Percentiles rank a stretch among this genome's conserved stretches.
phyloP scores from a whole-genome alignment of 2,329 filamentous ascomycete species.

The Talaromyces piceae region DNA sequence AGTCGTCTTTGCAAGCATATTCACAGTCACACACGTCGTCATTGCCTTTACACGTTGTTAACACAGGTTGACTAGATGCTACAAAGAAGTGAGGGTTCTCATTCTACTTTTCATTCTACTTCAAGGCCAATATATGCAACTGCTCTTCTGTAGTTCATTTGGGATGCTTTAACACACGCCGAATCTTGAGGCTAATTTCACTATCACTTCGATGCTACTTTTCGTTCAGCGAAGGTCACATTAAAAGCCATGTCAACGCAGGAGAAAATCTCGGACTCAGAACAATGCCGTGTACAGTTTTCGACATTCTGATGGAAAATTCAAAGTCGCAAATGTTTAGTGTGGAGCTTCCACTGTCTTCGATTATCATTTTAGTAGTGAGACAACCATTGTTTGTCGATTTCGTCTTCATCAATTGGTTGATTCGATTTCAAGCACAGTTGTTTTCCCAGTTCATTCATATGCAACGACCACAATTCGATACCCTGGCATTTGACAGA shows the following conservation, averaged over 20 bases:
- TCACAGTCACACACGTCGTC: not conserved
- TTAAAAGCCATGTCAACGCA: not conserved
- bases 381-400: not conserved
- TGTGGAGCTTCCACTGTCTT: not conserved
- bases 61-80: not conserved
- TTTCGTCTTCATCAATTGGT: not conserved
- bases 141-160: not conserved
- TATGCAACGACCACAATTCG: not conserved
- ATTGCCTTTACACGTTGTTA: not conserved
- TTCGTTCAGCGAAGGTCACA: not conserved
- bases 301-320: not conserved
- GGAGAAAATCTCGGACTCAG: not conserved
- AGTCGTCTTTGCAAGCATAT: not conserved
- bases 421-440: not conserved
- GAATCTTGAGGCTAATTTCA: not conserved
- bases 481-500: not conserved
- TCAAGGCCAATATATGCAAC: not conserved
- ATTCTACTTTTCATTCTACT: not conserved
- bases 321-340: not conserved
- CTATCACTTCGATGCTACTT: not conserved
- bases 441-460: constrained; percentile 1
- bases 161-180: not conserved
- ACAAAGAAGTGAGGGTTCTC: not conserved
- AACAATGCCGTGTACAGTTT: not conserved
- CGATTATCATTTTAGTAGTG: not conserved